These are phyloP conservation scores for Haplographium delicatum DNA, from an alignment of 495 filamentous ascomycete species.

Conservation along the genomic window DNA sequence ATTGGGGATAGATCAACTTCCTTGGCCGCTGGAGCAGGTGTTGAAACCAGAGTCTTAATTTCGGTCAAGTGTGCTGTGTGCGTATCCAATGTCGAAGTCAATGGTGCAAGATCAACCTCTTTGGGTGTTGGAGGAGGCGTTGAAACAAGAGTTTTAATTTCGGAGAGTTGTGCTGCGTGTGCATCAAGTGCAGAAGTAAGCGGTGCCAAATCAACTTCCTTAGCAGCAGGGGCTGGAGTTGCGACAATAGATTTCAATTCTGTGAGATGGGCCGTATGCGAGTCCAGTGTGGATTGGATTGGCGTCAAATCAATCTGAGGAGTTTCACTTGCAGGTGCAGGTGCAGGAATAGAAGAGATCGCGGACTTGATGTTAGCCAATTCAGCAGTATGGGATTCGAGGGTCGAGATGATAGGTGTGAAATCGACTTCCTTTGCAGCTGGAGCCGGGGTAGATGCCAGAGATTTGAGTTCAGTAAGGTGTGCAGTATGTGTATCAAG, in stretches of 20 bases:
- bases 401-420: conserved; percentile 3
- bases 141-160: conserved; percentile 10
- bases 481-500: conserved; percentile 8
- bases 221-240: neutral
- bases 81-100: neutral
- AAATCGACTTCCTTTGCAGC: conserved; percentile 3
- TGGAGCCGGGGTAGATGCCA: conserved; percentile 2
- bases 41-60: neutral
- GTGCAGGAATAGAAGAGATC: too few species aligned
- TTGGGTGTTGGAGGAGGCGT: conserved; percentile 4
- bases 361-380: conserved; percentile 11
- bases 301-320: conserved; percentile 6
- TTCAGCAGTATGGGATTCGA: conserved; percentile 3
- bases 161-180: neutral
- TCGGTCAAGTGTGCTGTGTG: conserved; percentile 1
- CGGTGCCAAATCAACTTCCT: neutral
- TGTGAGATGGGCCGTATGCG: neutral
- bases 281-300: neutral
- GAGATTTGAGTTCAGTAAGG: conserved; percentile 1
- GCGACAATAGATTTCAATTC: neutral
- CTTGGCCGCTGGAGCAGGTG: neutral
- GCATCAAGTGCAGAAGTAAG: neutral
- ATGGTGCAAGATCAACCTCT: conserved; percentile 7
- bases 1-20: neutral
- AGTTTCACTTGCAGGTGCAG: conserved; percentile 6